Percentiles rank a stretch among this genome's conserved stretches.
phyloP scores from a whole-genome alignment of 306 rosid genomes.

The Medicago arabica region DNA sequence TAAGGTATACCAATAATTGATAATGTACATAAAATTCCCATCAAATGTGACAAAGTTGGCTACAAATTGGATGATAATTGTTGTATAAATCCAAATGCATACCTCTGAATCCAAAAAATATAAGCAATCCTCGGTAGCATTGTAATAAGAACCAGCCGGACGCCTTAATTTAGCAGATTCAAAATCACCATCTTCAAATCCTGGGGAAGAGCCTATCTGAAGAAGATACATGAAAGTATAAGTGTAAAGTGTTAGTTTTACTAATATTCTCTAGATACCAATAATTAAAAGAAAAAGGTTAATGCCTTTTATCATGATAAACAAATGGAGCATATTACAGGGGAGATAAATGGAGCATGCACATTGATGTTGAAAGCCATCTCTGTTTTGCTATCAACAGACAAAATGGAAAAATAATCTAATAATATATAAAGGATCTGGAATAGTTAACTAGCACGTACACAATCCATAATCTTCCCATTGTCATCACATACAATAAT shows the following conservation, averaged over 20 bases:
- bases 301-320: neutral
- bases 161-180: conserved; percentile 81
- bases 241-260: neutral
- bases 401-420: conserved; percentile 23
- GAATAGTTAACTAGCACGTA: conserved; percentile 50
- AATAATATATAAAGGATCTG: conserved; percentile 19
- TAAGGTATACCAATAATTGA: neutral
- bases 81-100: conserved; percentile 37
- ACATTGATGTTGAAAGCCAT: conserved; percentile 5
- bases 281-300: neutral
- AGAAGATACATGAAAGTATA: conserved; percentile 41
- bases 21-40: conserved; percentile 22
- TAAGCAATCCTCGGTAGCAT: conserved; percentile 70
- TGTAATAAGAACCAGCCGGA: conserved; percentile 85
- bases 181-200: conserved; percentile 94
- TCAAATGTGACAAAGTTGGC: conserved; percentile 13
- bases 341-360: conserved; percentile 1
- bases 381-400: conserved; percentile 13
- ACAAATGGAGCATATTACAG: neutral
- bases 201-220: conserved; percentile 92
- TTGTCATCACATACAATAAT: conserved; percentile 67
- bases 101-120: conserved; percentile 97
- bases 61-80: conserved; percentile 16
- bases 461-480: conserved; percentile 82
- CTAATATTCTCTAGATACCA: neutral